Conservation (phyloP, 768 basidiomycete genomes). For the Hygrocybe coccinea region DNA sequence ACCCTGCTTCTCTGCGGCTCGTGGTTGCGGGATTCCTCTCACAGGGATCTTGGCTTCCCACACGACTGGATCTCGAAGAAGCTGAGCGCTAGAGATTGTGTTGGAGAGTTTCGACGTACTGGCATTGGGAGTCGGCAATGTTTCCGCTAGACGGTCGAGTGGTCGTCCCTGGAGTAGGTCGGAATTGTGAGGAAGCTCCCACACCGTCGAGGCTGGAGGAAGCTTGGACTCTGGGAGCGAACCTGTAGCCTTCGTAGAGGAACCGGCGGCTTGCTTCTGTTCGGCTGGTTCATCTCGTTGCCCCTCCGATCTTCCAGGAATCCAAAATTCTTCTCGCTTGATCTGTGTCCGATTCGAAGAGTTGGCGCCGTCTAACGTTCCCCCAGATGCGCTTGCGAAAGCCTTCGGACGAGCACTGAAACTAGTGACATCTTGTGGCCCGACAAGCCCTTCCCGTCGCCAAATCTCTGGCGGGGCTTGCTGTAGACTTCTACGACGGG, state of each 20-base stretch:
- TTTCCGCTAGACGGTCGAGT: too few relatives aligned
- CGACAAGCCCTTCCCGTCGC: background rate
- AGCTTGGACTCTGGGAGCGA: background rate
- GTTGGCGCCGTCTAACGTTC: background rate
- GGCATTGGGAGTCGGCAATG: background rate
- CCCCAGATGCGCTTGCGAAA: background rate
- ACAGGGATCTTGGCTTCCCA: background rate
- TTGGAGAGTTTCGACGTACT: background rate
- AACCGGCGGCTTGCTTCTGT: background rate
- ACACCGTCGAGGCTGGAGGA: background rate
- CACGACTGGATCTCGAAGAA: background rate
- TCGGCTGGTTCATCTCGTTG: background rate
- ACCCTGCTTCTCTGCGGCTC: background rate
- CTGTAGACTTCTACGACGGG: background rate
- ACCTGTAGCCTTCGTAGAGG: background rate
- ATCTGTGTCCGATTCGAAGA: background rate
- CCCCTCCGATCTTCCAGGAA: background rate
- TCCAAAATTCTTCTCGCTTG: background rate
- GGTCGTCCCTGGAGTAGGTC: too few relatives aligned
- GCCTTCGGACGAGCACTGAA: background rate
- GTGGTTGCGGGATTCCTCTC: conserved; percentile 2
- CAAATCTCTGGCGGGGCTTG: background rate
- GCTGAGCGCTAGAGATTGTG: background rate
- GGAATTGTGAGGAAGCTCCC: too few relatives aligned
- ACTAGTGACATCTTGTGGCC: background rate